These are phyloP conservation scores for Calonectria honghensis DNA, from an alignment of 2,329 filamentous ascomycete genomes.

Conservation along the genomic window DNA sequence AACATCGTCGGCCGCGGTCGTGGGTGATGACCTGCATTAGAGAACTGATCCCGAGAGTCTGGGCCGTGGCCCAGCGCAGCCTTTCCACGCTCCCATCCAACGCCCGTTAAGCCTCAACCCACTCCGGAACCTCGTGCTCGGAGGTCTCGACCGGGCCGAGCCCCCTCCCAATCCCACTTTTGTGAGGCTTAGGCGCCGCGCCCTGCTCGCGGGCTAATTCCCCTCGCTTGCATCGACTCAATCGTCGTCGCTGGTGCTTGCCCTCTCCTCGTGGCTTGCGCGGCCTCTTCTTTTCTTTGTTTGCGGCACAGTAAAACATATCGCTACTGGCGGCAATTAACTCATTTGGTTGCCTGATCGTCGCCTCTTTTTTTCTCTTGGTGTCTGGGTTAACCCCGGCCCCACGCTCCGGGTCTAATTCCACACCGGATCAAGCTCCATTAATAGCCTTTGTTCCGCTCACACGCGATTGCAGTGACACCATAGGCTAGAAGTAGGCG, in stretches of 20 bases:
- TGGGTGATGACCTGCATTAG: constrained; percentile 21
- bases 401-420: constrained; percentile 5
- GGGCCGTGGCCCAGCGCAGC: neutral
- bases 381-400: neutral
- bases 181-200: constrained; percentile 17
- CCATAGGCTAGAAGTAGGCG: neutral
- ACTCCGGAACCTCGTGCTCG: neutral
- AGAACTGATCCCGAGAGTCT: constrained; percentile 17
- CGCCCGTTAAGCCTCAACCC: constrained; percentile 10
- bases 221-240: constrained; percentile 4
- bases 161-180: constrained; percentile 11
- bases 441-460: neutral
- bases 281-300: neutral
- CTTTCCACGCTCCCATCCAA: neutral
- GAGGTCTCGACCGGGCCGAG: constrained; percentile 22
- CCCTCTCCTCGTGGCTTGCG: constrained; percentile 12
- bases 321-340: constrained; percentile 8
- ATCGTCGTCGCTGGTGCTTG: neutral
- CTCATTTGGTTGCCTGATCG: constrained; percentile 8
- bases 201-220: constrained; percentile 2
- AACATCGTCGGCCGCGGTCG: constrained; percentile 1
- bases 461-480: neutral
- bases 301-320: constrained; percentile 21
- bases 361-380: neutral
- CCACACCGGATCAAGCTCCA: neutral